Evolutionary conservation across 1,139 yeast genomes (phyloP).

Genomic region (Chernovozyma aurita): DNA sequence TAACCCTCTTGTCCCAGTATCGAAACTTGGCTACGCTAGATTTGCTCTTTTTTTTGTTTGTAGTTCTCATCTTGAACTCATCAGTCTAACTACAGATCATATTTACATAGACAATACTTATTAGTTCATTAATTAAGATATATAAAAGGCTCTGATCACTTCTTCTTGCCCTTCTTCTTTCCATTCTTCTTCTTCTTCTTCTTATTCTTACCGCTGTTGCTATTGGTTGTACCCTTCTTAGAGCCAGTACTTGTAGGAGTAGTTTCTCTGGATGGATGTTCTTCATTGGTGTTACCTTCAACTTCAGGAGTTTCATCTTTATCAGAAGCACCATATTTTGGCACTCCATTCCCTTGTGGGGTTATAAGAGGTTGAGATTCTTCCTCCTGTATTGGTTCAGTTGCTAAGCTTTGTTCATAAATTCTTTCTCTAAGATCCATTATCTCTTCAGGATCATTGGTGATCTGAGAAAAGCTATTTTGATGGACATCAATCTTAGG

Average conservation of each 20-base stretch:
- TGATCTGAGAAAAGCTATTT: slow-evolving; percentile 19
- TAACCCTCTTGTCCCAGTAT: too few relatives aligned
- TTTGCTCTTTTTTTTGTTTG: too few relatives aligned
- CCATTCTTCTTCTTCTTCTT: slow-evolving; percentile 16
- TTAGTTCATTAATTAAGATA: too few relatives aligned
- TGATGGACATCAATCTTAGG: slow-evolving; percentile 12
- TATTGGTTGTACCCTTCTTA: too few relatives aligned
- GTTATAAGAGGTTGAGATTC: background rate
- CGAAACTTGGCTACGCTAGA: too few relatives aligned
- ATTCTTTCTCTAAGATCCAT: slow-evolving; percentile 37
- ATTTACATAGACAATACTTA: too few relatives aligned
- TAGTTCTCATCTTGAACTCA: too few relatives aligned
- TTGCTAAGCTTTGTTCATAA: slow-evolving; percentile 26
- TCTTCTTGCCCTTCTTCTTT: slow-evolving; percentile 12
- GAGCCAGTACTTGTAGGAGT: background rate
- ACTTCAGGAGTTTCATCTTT: slow-evolving; percentile 2
- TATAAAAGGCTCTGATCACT: too few relatives aligned
- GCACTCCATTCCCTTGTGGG: background rate
- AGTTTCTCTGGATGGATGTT: background rate
- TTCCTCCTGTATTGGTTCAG: background rate
- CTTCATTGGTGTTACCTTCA: background rate
- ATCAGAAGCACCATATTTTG: background rate
- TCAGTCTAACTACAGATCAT: too few relatives aligned
- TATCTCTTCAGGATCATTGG: slow-evolving; percentile 36
- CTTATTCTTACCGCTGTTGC: too few relatives aligned